Conservation (phyloP, 352 stramenopile species). For the Pythium vanterpoolii region DNA sequence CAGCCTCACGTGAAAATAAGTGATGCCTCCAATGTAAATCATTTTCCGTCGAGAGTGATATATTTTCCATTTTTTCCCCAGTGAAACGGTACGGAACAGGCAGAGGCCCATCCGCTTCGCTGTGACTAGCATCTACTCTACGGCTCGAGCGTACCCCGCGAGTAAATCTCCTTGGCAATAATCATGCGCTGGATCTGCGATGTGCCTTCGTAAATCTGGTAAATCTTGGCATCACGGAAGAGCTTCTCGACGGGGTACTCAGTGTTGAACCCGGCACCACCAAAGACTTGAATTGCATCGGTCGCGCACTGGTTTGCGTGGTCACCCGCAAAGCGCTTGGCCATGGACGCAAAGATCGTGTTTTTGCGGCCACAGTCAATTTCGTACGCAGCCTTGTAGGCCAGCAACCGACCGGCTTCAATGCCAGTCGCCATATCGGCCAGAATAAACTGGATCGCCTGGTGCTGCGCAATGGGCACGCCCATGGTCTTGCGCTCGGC, state of each 20-base stretch:
- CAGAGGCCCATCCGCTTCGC: too few species aligned
- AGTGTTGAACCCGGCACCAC: slow-evolving; percentile 88
- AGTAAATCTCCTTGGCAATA: slow-evolving; percentile 87
- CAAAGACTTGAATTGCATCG: slow-evolving; percentile 90
- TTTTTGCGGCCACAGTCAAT: slow-evolving; percentile 89
- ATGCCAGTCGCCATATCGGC: slow-evolving; percentile 91
- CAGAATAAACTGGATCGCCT: slow-evolving; percentile 89
- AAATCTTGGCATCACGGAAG: slow-evolving; percentile 90
- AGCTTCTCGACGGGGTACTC: slow-evolving; percentile 93
- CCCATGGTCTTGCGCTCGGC: slow-evolving; percentile 89
- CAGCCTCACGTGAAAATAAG: slow-evolving; percentile 7
- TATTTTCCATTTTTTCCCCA: too few species aligned
- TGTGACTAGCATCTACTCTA: slow-evolving; percentile 30
- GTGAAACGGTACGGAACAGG: too few species aligned
- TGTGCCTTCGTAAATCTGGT: slow-evolving; percentile 92
- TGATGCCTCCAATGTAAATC: too few species aligned
- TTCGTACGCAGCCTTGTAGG: slow-evolving; percentile 89
- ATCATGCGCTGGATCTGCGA: slow-evolving; percentile 91
- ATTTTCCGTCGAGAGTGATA: neutral
- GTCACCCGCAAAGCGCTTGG: slow-evolving; percentile 88
- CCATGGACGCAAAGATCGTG: slow-evolving; percentile 89
- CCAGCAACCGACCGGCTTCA: slow-evolving; percentile 76
- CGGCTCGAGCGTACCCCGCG: slow-evolving; percentile 60
- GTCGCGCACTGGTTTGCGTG: slow-evolving; percentile 84
- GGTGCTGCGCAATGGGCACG: slow-evolving; percentile 77